Percentiles rank a stretch among this genome's conserved stretches.
Conservation (phyloP, 176 grass and related monocot genomes). For the Luzula sylvatica region DNA sequence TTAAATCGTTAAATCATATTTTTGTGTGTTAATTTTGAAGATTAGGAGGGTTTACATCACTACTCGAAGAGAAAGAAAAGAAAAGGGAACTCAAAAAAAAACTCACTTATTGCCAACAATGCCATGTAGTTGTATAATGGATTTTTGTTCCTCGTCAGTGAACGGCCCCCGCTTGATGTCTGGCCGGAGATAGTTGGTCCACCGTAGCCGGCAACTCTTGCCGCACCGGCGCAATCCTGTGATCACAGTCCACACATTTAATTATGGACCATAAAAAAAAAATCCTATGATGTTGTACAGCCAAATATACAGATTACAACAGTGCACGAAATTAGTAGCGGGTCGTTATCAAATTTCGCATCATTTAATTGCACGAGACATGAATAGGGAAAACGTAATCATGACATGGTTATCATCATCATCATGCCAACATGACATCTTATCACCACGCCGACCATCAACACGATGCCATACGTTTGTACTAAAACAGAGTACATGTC, state of each 20-base stretch:
- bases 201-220: slow-evolving; percentile 96
- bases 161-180: slow-evolving; percentile 98
- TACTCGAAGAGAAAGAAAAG: not conserved
- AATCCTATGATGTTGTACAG: not conserved
- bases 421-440: slow-evolving; percentile 5
- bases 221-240: slow-evolving; percentile 87
- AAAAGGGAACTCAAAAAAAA: not conserved
- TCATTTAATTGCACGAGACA: slow-evolving; percentile 7
- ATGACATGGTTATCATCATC: not conserved
- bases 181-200: slow-evolving; percentile 95
- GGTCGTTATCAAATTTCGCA: not conserved
- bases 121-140: slow-evolving; percentile 87
- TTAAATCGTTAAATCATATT: too few species aligned
- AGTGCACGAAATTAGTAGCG: not conserved
- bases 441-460: slow-evolving; percentile 1
- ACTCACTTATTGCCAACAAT: slow-evolving; percentile 94
- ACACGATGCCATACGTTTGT: not conserved
- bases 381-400: slow-evolving; percentile 11
- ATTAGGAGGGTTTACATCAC: too few species aligned
- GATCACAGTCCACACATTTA: slow-evolving; percentile 10
- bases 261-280: not conserved
- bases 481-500: slow-evolving; percentile 5
- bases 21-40: too few species aligned
- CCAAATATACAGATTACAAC: slow-evolving; percentile 5
- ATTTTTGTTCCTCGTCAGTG: slow-evolving; percentile 73